Percentiles rank a stretch among this genome's conserved stretches.
phyloP scores from a whole-genome alignment of 2,329 filamentous ascomycete species.

The Trichophyton rubrum region DNA sequence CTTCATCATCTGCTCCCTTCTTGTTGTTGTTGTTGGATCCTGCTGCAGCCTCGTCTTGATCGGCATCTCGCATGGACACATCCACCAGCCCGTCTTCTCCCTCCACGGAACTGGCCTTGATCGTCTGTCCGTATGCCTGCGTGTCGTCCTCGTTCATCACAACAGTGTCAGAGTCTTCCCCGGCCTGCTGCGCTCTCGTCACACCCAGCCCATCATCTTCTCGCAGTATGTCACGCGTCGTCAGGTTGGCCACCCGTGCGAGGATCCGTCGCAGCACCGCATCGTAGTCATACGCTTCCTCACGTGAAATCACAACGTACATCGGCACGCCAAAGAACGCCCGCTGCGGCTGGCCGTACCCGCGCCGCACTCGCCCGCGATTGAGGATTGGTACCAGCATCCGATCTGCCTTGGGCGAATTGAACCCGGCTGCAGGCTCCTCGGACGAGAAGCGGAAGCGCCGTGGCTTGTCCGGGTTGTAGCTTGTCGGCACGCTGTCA shows the following conservation, averaged over 20 bases:
- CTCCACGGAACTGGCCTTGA: constrained; percentile 67
- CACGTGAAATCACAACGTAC: constrained; percentile 61
- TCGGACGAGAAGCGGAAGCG: constrained; percentile 16
- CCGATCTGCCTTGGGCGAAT: constrained; percentile 34
- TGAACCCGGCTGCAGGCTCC: constrained; percentile 16
- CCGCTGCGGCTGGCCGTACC: constrained; percentile 17
- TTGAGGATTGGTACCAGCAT: constrained; percentile 40
- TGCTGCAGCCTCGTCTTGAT: constrained; percentile 17
- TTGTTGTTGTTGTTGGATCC: too few species aligned
- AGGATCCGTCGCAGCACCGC: constrained; percentile 68
- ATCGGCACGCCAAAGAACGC: constrained; percentile 32
- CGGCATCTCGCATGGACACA: constrained; percentile 64
- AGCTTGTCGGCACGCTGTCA: constrained; percentile 67
- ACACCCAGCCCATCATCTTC: constrained; percentile 36
- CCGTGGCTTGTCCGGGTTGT: constrained; percentile 44
- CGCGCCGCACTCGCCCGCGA: constrained; percentile 20
- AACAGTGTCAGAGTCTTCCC: constrained; percentile 55
- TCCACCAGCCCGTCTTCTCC: constrained; percentile 87
- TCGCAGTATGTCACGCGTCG: constrained; percentile 53
- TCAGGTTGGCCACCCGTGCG: constrained; percentile 61
- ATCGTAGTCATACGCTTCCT: constrained; percentile 59
- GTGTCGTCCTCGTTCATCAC: constrained; percentile 49
- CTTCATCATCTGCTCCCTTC: constrained; percentile 18
- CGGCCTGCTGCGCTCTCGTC: constrained; percentile 36
- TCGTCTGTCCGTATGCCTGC: constrained; percentile 55